Evolutionary conservation across 805 yeast species (phyloP), one percentile per base, ranked within the genome.

Genomic region (Kazachstania psychrophila): DNA sequence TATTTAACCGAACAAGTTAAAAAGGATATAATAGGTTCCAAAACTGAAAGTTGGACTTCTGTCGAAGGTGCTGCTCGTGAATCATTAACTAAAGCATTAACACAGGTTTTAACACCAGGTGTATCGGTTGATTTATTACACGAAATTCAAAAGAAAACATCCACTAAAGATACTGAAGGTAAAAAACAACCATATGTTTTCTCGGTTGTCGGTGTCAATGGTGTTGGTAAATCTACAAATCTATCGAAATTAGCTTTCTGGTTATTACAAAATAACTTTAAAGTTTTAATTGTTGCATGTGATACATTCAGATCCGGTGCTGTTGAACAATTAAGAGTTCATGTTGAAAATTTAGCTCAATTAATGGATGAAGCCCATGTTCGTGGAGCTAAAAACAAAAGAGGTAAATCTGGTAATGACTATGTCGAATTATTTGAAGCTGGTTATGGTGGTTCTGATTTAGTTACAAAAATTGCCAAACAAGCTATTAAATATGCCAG

Each of bases 231-330:
- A 60, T 89, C 97, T 0, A 89, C 98, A 2, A 92, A 89, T 53
- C 66, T 89, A 43, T 92, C 97, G 18, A 89, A 89, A 60, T 64
- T 89, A 36, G 97, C 96, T 2, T 89, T 84, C 58, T 89, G 98
- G 98, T 69, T 89, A 36, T 63, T 89, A 39, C 96, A 92, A 54
- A 89, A 92, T 59, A 77, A 89, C 53, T 70, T 84, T 57, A 76
- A 73, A 46, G 95, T 89, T 1, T 68, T 89, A 36, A 82, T 89
- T 49, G 94, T 95, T 16, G 98, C 98, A 0, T 89, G 97, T 64
- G 98, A 89, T 64, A 92, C 98, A 0, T 89, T 89, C 64, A 73
- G 98, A 61, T 85, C 96, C 1, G 98, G 98, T 36, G 98, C 98
- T 1, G 96, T 89, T n/a, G 97, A 89, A 58, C 98, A 89, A 62